Evolutionary conservation across 345 rosid genomes (phyloP).

Genomic region (Arabidopsis arenosa): DNA sequence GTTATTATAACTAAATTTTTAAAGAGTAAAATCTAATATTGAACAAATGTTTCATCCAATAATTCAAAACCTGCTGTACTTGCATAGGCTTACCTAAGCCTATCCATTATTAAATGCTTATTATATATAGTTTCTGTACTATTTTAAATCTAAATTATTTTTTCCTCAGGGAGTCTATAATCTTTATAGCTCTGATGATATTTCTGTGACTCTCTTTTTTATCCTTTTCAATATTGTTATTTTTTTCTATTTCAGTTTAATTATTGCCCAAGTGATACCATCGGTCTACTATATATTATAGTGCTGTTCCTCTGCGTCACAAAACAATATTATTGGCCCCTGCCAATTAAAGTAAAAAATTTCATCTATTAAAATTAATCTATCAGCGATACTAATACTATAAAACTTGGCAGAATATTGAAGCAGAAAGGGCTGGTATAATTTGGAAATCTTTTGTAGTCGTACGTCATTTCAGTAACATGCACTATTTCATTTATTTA

Average conservation of each 20-base stretch:
- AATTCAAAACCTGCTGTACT: conserved; percentile 45
- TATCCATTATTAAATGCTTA: conserved; percentile 41
- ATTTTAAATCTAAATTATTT: conserved; percentile 26
- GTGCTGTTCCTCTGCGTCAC: conserved; percentile 32
- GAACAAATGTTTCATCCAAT: conserved; percentile 41
- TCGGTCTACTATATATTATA: conserved; percentile 41
- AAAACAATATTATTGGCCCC: conserved; percentile 35
- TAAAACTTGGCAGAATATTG: conserved; percentile 6
- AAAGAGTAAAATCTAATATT: background rate
- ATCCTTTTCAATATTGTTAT: background rate
- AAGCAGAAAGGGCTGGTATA: conserved; percentile 18
- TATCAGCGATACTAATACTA: conserved; percentile 5
- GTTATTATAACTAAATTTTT: too few relatives aligned
- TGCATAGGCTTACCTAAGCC: conserved; percentile 47
- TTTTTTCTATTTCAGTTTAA: conserved; percentile 37
- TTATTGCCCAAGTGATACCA: conserved; percentile 43
- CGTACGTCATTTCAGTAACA: conserved; percentile 23
- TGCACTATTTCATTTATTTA: conserved; percentile 17
- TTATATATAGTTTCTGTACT: conserved; percentile 31
- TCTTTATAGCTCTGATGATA: conserved; percentile 37
- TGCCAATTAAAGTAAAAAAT: background rate
- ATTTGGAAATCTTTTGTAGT: background rate
- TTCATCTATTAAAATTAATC: background rate
- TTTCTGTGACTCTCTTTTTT: conserved; percentile 34
- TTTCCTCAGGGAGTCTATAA: conserved; percentile 26